Conservation (phyloP, 345 rosid genomes). For the Gossypium longicalyx region DNA sequence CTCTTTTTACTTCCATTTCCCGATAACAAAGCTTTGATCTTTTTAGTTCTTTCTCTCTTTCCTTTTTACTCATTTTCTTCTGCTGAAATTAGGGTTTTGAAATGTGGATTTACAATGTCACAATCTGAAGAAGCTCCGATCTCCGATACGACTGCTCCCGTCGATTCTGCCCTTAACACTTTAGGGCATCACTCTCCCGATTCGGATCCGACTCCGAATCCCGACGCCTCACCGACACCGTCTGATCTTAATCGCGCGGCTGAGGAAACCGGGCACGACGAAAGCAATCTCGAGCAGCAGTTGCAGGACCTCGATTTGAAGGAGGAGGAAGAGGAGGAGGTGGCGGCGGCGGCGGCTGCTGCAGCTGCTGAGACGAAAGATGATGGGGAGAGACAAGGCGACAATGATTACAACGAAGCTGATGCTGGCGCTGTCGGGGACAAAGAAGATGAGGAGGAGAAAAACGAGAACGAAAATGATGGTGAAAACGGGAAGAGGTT, state of each 20-base stretch:
- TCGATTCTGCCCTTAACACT: constrained; percentile 8
- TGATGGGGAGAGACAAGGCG: background rate
- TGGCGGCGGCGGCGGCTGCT: background rate
- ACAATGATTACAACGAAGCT: background rate
- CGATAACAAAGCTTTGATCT: background rate
- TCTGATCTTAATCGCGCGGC: constrained; percentile 34
- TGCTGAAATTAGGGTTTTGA: constrained; percentile 19
- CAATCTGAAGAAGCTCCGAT: constrained; percentile 18
- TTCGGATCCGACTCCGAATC: background rate
- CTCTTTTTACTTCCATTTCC: constrained; percentile 1
- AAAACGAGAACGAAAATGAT: constrained; percentile 12
- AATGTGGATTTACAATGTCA: constrained; percentile 24
- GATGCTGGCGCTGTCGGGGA: background rate
- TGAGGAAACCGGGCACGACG: constrained; percentile 6
- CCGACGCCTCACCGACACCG: constrained; percentile 22
- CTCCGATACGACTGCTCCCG: constrained; percentile 4
- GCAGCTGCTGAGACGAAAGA: constrained; percentile 7
- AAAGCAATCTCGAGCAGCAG: constrained; percentile 16
- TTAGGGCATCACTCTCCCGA: constrained; percentile 16
- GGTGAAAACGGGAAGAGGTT: constrained; percentile 17
- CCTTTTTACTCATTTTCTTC: background rate
- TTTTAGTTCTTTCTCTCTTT: background rate
- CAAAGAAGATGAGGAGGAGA: constrained; percentile 10
- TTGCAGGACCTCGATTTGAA: constrained; percentile 35
- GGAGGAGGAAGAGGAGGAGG: constrained; percentile 16